Evolutionary conservation across 2,329 filamentous ascomycete species (phyloP).

Genomic region (Gliomastix tumulicola): DNA sequence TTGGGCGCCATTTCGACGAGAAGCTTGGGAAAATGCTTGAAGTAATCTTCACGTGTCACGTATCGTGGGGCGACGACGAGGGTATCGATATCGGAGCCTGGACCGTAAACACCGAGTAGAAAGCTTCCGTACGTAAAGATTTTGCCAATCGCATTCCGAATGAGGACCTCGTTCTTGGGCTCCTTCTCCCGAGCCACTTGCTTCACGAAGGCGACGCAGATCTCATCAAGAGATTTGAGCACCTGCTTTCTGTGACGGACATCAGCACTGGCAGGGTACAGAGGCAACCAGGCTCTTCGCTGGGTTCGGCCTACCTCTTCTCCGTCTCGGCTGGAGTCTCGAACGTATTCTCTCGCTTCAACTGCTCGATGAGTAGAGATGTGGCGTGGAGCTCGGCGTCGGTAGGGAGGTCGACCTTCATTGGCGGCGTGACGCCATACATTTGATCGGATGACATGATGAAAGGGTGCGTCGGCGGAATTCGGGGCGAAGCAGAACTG

Average conservation of each 20-base stretch:
- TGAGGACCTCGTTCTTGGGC: constrained; percentile 63
- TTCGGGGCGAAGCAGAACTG: too few relatives aligned
- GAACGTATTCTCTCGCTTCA: constrained; percentile 87
- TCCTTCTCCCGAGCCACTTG: constrained; percentile 69
- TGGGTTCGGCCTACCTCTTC: constrained; percentile 65
- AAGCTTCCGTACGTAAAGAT: constrained; percentile 97
- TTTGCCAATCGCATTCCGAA: constrained; percentile 82
- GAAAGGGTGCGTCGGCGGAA: too few relatives aligned
- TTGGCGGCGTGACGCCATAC: constrained; percentile 72
- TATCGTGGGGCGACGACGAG: constrained; percentile 88
- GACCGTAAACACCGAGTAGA: constrained; percentile 86
- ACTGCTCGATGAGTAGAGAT: constrained; percentile 72
- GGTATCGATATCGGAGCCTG: constrained; percentile 96
- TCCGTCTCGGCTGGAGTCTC: constrained; percentile 77
- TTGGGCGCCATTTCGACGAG: constrained; percentile 69
- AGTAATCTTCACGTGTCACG: constrained; percentile 85
- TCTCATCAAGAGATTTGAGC: constrained; percentile 67
- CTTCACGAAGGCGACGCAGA: constrained; percentile 82
- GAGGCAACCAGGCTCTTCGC: neutral
- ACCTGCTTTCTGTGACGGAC: constrained; percentile 53
- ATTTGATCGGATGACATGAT: constrained; percentile 29
- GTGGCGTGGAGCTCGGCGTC: constrained; percentile 70
- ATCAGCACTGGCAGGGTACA: constrained; percentile 1
- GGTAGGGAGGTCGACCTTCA: constrained; percentile 72
- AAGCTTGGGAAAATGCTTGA: constrained; percentile 76